A percentile compares a stretch with the other conserved stretches of the same genome.
Conservation (phyloP, 768 basidiomycete species). For the Pulveroboletus sp. region DNA sequence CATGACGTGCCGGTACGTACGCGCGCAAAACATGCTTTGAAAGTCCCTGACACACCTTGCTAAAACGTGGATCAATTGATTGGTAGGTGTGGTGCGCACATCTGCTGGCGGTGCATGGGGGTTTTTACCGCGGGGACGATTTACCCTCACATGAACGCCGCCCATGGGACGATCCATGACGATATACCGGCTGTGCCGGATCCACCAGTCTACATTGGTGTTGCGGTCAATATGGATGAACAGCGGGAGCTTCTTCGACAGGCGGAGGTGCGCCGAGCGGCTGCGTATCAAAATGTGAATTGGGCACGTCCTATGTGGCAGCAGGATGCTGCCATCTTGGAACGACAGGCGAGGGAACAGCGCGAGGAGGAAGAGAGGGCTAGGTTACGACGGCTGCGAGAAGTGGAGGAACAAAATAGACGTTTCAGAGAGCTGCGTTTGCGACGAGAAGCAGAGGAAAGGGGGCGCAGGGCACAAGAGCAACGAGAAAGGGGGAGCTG, state of each 20-base stretch:
- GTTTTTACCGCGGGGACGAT: slow-evolving; percentile 32
- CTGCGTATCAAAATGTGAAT: neutral
- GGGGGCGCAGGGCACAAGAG: slow-evolving; percentile 6
- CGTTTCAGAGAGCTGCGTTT: slow-evolving; percentile 1
- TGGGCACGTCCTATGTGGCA: neutral
- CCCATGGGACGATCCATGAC: slow-evolving; percentile 30
- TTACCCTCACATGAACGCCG: slow-evolving; percentile 36
- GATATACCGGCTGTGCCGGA: slow-evolving; percentile 5
- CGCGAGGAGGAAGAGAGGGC: neutral
- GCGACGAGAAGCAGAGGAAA: slow-evolving; percentile 3
- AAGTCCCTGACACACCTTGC: neutral
- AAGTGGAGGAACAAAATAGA: slow-evolving; percentile 1
- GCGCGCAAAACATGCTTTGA: neutral
- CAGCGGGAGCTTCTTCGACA: slow-evolving; percentile 18
- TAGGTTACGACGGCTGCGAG: slow-evolving; percentile 1
- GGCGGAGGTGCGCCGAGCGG: slow-evolving; percentile 9
- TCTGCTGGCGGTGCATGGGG: slow-evolving; percentile 64
- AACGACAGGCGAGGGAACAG: neutral
- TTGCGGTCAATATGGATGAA: slow-evolving; percentile 17
- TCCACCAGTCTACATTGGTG: slow-evolving; percentile 6
- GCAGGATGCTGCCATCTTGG: neutral
- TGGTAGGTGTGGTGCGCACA: slow-evolving; percentile 62
- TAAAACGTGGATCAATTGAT: too few species aligned
- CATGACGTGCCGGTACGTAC: slow-evolving; percentile 51
- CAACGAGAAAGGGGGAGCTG: slow-evolving; percentile 9